A percentile compares a stretch with the other conserved stretches of the same genome.
These are phyloP conservation scores for Cymodocea nodosa DNA, from an alignment of 116 monocot genomes.

Conservation along the genomic window DNA sequence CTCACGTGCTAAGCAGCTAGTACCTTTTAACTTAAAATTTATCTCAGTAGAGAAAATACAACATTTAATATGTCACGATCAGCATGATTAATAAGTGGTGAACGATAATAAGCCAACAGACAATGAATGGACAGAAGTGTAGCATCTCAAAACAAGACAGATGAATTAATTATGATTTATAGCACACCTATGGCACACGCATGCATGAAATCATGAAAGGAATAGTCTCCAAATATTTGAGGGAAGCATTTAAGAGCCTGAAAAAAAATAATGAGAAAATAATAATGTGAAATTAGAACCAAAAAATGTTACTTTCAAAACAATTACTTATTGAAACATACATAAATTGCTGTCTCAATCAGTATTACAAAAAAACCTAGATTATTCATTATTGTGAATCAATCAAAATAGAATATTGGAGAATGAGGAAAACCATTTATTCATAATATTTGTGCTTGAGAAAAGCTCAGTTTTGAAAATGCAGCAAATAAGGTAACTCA, in stretches of 20 bases:
- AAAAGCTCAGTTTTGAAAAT: neutral
- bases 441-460: no score
- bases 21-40: no score
- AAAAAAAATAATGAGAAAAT: conserved; percentile 3
- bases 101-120: no score
- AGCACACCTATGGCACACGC: conserved; percentile 58
- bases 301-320: neutral
- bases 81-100: no score
- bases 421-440: no score
- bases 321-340: neutral
- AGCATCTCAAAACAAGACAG: neutral
- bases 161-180: neutral
- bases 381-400: no score
- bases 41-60: no score
- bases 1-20: no score
- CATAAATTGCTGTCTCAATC: no score
- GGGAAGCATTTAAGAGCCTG: conserved; percentile 32
- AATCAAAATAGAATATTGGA: no score
- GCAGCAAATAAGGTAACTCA: neutral
- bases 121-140: neutral
- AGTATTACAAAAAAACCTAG: no score
- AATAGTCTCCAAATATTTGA: conserved; percentile 32
- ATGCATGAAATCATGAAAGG: conserved; percentile 57
- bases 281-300: neutral
- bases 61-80: no score